These are phyloP conservation scores for Gossypium ekmanianum DNA, from an alignment of 345 rosid genomes.

Conservation along the genomic window DNA sequence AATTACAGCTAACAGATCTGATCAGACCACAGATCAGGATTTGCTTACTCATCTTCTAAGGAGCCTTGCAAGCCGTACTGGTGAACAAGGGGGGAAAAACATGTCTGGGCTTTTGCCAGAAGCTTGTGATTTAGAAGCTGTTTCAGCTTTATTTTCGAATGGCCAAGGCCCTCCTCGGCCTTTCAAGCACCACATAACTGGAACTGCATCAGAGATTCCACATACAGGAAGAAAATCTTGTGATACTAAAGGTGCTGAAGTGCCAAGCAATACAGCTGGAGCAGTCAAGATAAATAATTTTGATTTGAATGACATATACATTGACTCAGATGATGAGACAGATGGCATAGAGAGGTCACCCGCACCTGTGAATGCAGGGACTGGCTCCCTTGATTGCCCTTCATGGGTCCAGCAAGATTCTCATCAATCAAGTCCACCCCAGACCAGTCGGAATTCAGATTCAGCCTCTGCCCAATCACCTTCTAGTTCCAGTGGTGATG, in stretches of 20 bases:
- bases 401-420: conserved; percentile 79
- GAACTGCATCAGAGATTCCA: conserved; percentile 33
- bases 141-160: conserved; percentile 46
- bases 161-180: conserved; percentile 44
- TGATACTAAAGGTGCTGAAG: conserved; percentile 36
- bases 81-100: conserved; percentile 61
- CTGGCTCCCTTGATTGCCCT: conserved; percentile 76
- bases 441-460: conserved; percentile 88
- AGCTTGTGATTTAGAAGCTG: conserved; percentile 49
- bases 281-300: conserved; percentile 71
- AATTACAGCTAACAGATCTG: conserved; percentile 71
- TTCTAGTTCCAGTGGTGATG: conserved; percentile 87
- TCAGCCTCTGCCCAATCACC: conserved; percentile 98
- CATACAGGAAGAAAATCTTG: conserved; percentile 36
- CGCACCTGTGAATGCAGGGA: conserved; percentile 49
- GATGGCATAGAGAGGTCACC: conserved; percentile 78
- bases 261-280: conserved; percentile 40
- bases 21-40: conserved; percentile 66
- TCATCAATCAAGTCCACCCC: conserved; percentile 97
- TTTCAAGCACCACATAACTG: conserved; percentile 37
- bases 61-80: conserved; percentile 63
- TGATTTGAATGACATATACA: conserved; percentile 81
- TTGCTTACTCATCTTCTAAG: conserved; percentile 74
- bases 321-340: conserved; percentile 82
- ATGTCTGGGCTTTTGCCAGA: conserved; percentile 60